Evolutionary conservation across 305 asterid species (phyloP), one percentile per base, ranked within the genome.

Genomic region (Rubia tinctorum): DNA sequence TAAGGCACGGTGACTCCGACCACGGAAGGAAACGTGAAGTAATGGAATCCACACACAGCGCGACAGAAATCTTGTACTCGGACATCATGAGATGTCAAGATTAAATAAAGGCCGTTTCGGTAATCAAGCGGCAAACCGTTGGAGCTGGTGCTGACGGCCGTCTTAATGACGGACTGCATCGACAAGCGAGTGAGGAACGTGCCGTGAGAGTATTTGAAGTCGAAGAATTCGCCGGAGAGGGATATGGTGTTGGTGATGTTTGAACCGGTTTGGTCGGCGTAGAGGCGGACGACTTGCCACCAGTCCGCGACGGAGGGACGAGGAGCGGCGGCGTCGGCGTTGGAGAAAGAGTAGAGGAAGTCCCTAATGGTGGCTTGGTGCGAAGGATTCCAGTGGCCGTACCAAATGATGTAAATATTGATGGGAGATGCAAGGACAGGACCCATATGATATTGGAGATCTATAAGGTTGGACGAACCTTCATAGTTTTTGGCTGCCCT

Each of bases 11-110:
- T 90, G n/a, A 74, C 86, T 6, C 95, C 97, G 13, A 82, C 95
- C 9, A 89, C 65, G 0, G 89, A 86, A 0, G 96, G 86, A 68
- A 87, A 90, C 10, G 97, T 90, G 80, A 91, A 91, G 74, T 88
- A 87, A 64, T 91, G 97, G 75, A 87, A 91, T 1, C 96, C 97
- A 65, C 97, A 91, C 2, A 87, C 93, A 0, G 92, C 92, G 71
- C 96, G 68, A 67, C 97, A 91, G 47, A 91, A 91, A 18, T 91
- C 96, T 42, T 88, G 85, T 17, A 91, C 93, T 40, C 69, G 75
- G 25, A 90, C 95, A 47, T 91, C 95, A 2, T 56, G 67, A 6
- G 96, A 78, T 0, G 95, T 88, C 0, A 91, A 83, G 40, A 91
- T 80, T 18, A 91, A 63, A 44, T 90, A 91, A 68, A 91, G 2